phyloP scores from a whole-genome alignment of 192 early-diverging fungal genomes.

The Mycoemilia scoparia region DNA sequence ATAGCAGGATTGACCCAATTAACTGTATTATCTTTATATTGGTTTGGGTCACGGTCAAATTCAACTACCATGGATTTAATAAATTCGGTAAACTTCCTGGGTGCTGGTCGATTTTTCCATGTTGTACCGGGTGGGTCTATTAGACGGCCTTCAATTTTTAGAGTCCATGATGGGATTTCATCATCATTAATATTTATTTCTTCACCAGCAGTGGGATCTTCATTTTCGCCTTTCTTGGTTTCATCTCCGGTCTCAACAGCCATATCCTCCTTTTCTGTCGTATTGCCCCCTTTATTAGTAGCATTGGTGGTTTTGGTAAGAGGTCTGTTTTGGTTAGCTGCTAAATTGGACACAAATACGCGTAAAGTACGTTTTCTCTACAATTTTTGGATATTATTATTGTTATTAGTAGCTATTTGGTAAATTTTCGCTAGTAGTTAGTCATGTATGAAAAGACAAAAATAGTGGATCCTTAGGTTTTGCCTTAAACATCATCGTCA shows the following conservation, averaged over 20 bases:
- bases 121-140: conserved; percentile 45
- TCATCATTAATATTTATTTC: conserved; percentile 24
- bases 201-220: conserved; percentile 12
- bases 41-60: conserved; percentile 53
- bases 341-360: conserved; percentile 79
- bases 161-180: conserved; percentile 68
- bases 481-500: too few relatives aligned
- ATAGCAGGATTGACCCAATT: conserved; percentile 9
- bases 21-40: conserved; percentile 46
- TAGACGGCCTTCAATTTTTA: conserved; percentile 75
- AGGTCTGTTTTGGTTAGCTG: conserved; percentile 50
- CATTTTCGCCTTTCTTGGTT: neutral
- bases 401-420: neutral
- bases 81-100: conserved; percentile 73
- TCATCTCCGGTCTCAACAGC: conserved; percentile 5
- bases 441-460: too few relatives aligned
- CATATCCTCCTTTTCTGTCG: conserved; percentile 1
- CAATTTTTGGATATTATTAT: conserved; percentile 1
- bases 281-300: neutral
- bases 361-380: conserved; percentile 61
- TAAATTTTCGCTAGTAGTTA: neutral
- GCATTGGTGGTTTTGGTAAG: too few relatives aligned
- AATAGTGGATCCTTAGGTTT: too few relatives aligned
- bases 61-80: conserved; percentile 70
- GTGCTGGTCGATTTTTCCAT: conserved; percentile 37